Base-by-base conservation (phyloP, 1,284 basidiomycete species). In the Ganoderma resinaceum region DNA sequence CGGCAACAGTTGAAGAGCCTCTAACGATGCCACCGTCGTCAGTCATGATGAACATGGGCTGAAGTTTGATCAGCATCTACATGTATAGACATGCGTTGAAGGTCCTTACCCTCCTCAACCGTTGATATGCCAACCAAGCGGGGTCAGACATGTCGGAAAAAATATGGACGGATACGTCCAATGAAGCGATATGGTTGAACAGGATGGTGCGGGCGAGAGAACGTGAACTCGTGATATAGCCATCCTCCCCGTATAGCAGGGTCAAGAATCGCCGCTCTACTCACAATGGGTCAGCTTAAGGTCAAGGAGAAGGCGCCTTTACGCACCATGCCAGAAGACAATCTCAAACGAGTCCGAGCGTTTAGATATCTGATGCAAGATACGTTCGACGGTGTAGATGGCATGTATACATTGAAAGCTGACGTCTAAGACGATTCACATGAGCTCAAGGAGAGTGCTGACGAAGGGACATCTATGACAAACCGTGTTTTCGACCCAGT, bases 41-140 rank as follows among this genome's bases (percentile, higher is more conserved):
- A 14, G 82, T 79, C 78, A 92, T 81, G 23, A 87, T 81, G 66
- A 91, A 91, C 89, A 92, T 91, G 1, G 91, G 91, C 89, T 91
- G 65, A 3, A 40, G 52, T 53, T 49, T 16, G 31, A 37, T 73
- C 53, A 74, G 62, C 29, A 35, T 12, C 40, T 16, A 43, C n/a
- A n/a, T 8, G 7, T 7, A 29, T 2, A 3, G 23, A 26, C 6
- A 40, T 69, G 20, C 35, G 11, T 23, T 16, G 9, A 40, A 4
- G 12, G 9, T 1, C 72, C 37, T 71, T 3, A 86, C 86, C 77
- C 86, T 85, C 63, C 78, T 81, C 6, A 76, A 66, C 20, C 74
- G 71, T 35, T 80, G 79, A 70, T 88, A 90, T 3, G 76, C 74
- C 4, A 75, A 66, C 90, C 91, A 92, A 3, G 66, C 74, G 0